Base-by-base conservation (phyloP, 257 asterid species). In the Capsicum pubescens region DNA sequence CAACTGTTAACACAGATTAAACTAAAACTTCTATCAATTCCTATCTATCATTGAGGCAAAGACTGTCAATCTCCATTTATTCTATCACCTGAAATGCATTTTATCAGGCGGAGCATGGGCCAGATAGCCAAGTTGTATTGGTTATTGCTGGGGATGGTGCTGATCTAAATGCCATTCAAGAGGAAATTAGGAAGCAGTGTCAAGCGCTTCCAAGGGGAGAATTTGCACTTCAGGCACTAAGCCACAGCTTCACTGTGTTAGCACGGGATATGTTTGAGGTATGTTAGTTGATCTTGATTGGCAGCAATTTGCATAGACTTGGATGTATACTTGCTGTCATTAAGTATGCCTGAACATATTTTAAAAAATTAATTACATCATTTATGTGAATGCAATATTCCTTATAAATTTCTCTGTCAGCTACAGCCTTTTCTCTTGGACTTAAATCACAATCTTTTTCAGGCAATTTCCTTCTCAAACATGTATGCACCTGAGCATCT, bases 91-190 rank as follows among this genome's bases (percentile, higher is more conserved):
- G 81, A 83, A 26, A 52, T 54, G 26, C 74, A 80, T 70, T 77
- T 88, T 32, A 87, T 86, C 92, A 97, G 99, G 99, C 98, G 67
- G 98, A 97, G 92, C 98, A 95, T 78, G 99, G 98, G 77, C 99
- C 99, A 44, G 98, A 97, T 84, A 97, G 99, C 92, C 99, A 97
- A 89, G 99, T 95, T 84, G 98, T 97, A 84, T 95, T 95, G 84
- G 97, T 97, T 85, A 89, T 92, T 88, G 92, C 92, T 88, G 98
- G 98, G 81, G 97, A 93, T 68, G 97, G 90, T 85, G 97, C 93
- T 57, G 91, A 97, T 89, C 79, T 93, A 81, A 83, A 72, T 86
- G 93, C 90, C 71, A 94, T 97, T 79, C 90, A 89, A 88, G 91
- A 90, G 76, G 95, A 97, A 91, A 89, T 97, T 85, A 87, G 82